Percentiles rank a stretch among this genome's conserved stretches.
These are phyloP conservation scores for Berkeleyomyces basicola DNA, from an alignment of 2,329 filamentous ascomycete species.

Conservation along the genomic window DNA sequence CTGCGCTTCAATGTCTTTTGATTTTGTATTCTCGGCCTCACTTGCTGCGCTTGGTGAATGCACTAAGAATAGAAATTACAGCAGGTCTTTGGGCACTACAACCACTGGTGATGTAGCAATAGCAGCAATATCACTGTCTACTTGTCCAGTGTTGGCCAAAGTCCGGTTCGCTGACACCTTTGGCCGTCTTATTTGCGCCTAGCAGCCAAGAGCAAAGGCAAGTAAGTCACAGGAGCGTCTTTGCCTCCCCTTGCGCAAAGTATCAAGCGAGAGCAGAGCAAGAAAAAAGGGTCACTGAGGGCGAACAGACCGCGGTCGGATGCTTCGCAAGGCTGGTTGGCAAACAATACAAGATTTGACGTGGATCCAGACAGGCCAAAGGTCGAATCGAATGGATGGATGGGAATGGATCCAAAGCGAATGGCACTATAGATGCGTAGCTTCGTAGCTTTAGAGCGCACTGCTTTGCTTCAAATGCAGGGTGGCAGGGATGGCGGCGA, in stretches of 20 bases:
- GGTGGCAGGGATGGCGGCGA: neutral
- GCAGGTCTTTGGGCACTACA: neutral
- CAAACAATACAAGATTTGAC: neutral
- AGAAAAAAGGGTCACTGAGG: neutral
- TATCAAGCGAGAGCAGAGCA: neutral
- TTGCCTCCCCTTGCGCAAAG: neutral
- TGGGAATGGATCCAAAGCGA: neutral
- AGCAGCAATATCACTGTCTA: neutral
- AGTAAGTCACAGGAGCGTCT: neutral
- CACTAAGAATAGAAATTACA: slow-evolving; percentile 1
- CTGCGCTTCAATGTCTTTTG: neutral
- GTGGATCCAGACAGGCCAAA: neutral
- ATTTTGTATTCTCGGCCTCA: neutral
- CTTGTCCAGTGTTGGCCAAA: neutral
- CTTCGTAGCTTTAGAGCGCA: neutral
- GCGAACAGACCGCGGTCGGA: neutral
- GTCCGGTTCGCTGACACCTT: neutral
- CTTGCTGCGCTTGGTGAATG: neutral
- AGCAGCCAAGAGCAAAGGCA: neutral
- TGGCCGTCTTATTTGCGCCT: neutral
- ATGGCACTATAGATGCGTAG: neutral
- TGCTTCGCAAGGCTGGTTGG: neutral
- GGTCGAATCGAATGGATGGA: neutral
- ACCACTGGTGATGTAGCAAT: neutral
- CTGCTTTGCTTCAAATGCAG: neutral